phyloP scores from a whole-genome alignment of 805 yeast species.

The Kluyveromyces siamensis region DNA sequence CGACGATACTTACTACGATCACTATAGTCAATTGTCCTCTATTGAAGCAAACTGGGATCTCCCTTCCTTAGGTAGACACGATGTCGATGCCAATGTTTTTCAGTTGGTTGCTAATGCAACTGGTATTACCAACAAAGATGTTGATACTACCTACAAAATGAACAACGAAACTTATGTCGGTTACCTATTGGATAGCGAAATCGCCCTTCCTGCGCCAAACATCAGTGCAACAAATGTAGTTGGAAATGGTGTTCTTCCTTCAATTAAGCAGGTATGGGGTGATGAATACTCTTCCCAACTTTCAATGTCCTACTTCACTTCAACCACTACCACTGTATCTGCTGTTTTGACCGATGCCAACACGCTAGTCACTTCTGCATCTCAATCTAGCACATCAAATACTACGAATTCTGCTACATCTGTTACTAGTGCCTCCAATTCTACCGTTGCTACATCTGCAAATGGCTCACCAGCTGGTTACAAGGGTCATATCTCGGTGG shows the following conservation, averaged over 20 bases:
- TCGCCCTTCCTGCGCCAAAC: conserved; percentile 31
- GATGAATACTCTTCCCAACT: conserved; percentile 19
- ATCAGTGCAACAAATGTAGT: conserved; percentile 27
- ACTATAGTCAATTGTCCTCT: conserved; percentile 42
- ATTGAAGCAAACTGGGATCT: conserved; percentile 44
- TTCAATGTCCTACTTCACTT: conserved; percentile 22
- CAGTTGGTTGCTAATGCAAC: conserved; percentile 32
- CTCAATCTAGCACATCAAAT: conserved; percentile 7
- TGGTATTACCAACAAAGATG: conserved; percentile 23
- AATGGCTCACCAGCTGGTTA: background rate
- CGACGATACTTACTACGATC: conserved; percentile 42
- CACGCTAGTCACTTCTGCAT: conserved; percentile 5
- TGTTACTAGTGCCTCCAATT: conserved; percentile 7
- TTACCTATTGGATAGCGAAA: conserved; percentile 23
- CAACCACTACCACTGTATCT: conserved; percentile 27
- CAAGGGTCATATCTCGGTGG: too few species aligned
- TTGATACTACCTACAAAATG: conserved; percentile 27
- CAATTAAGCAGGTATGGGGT: conserved; percentile 30
- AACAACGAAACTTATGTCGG: conserved; percentile 30
- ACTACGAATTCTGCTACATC: conserved; percentile 5
- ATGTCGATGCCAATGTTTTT: conserved; percentile 43
- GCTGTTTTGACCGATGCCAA: conserved; percentile 7
- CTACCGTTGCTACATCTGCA: conserved; percentile 2
- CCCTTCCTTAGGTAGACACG: conserved; percentile 41
- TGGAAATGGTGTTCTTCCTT: conserved; percentile 28